Conservation (phyloP, 208 protist species). For the Trypanosoma cruzi region DNA sequence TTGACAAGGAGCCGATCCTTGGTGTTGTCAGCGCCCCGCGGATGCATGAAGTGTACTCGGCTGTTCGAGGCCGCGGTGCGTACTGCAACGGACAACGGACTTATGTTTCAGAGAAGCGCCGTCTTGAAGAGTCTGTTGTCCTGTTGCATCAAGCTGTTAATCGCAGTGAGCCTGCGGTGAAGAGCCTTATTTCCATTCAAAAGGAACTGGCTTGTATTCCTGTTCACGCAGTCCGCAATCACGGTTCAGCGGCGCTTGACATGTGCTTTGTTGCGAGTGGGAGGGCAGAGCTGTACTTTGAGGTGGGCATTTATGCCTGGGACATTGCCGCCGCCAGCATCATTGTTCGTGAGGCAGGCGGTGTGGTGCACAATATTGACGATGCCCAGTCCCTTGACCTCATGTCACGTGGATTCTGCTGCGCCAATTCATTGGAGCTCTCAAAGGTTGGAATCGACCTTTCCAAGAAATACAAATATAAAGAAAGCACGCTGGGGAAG, state of each 20-base stretch:
- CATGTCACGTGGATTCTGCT: conserved; percentile 62
- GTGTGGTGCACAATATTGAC: conserved; percentile 86
- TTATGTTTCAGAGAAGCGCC: conserved; percentile 54
- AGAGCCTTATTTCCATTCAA: conserved; percentile 62
- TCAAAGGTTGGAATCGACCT: conserved; percentile 58
- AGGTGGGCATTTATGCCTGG: conserved; percentile 80
- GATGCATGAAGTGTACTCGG: conserved; percentile 82
- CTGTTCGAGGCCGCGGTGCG: conserved; percentile 74
- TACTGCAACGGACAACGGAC: conserved; percentile 89
- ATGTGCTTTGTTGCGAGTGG: conserved; percentile 90
- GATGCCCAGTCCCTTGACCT: conserved; percentile 61
- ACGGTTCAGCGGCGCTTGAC: conserved; percentile 74
- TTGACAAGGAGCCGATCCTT: conserved; percentile 71
- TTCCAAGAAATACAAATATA: conserved; percentile 65
- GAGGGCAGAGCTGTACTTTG: conserved; percentile 72
- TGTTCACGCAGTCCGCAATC: conserved; percentile 73
- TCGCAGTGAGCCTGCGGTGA: conserved; percentile 46
- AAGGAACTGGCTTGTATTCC: conserved; percentile 55
- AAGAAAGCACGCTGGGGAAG: conserved; percentile 28
- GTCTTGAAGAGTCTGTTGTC: conserved; percentile 61
- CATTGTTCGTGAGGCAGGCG: conserved; percentile 88
- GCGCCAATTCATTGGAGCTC: conserved; percentile 56
- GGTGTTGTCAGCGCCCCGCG: conserved; percentile 80
- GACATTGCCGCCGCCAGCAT: conserved; percentile 79
- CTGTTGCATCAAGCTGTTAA: conserved; percentile 67